Evolutionary conservation across 345 rosid species (phyloP).

Genomic region (Bruguiera gymnorhiza): DNA sequence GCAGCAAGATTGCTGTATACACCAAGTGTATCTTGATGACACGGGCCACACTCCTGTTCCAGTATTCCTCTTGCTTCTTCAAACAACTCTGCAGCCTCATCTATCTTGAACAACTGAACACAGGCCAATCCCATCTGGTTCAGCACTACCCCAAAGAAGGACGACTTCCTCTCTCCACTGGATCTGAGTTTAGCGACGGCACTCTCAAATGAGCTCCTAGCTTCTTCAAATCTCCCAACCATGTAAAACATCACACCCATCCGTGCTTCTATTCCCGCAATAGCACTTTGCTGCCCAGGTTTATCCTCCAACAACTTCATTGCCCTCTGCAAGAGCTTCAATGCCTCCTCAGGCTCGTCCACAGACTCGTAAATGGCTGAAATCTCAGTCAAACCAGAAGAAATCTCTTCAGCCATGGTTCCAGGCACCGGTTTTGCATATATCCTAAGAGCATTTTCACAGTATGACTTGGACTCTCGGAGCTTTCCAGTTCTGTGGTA

Average conservation of each 20-base stretch:
- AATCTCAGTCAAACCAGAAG: constrained; percentile 83
- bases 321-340: constrained; percentile 88
- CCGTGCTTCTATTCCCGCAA: constrained; percentile 95
- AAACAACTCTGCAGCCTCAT: constrained; percentile 90
- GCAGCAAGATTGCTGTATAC: constrained; percentile 98
- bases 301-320: constrained; percentile 93
- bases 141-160: constrained; percentile 92
- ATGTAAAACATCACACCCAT: constrained; percentile 98
- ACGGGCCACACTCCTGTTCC: constrained; percentile 89
- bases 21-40: constrained; percentile 96
- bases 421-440: constrained; percentile 94
- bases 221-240: constrained; percentile 83
- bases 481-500: constrained; percentile 96
- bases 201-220: constrained; percentile 80
- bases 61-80: constrained; percentile 88
- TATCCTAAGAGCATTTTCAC: constrained; percentile 90
- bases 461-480: constrained; percentile 89
- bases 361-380: constrained; percentile 97
- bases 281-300: constrained; percentile 95
- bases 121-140: constrained; percentile 99
- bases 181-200: constrained; percentile 80
- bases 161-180: constrained; percentile 90
- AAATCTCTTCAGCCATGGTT: constrained; percentile 86
- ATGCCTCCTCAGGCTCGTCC: constrained; percentile 96
- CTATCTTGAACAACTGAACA: constrained; percentile 93